Evolutionary conservation across 805 yeast species (phyloP).

Genomic region (Barnettozyma sucrosica): DNA sequence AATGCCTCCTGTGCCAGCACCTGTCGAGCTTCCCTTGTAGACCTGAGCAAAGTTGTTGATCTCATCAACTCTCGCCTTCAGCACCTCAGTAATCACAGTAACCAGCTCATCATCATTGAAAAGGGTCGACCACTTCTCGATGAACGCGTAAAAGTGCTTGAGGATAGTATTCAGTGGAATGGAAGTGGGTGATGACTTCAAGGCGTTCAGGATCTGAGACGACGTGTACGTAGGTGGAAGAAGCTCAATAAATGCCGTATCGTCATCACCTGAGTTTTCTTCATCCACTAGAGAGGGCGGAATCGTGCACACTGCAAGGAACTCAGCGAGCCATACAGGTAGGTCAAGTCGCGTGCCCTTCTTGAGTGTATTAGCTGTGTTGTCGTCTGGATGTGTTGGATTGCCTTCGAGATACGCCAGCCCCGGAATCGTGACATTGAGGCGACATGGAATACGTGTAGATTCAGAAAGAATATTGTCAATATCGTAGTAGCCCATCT

Average conservation of each 20-base stretch:
- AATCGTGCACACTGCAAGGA: conserved; percentile 50
- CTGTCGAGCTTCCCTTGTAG: conserved; percentile 33
- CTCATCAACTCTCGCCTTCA: conserved; percentile 60
- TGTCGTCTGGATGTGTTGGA: conserved; percentile 33
- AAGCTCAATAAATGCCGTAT: conserved; percentile 55
- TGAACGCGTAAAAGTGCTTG: conserved; percentile 63
- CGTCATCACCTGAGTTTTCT: conserved; percentile 1
- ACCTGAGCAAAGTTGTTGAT: conserved; percentile 61
- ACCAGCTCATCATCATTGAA: conserved; percentile 62
- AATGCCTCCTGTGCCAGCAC: conserved; percentile 20
- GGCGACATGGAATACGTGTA: conserved; percentile 68
- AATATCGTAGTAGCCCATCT: conserved; percentile 57
- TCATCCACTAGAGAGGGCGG: conserved; percentile 21
- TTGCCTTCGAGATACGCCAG: conserved; percentile 83
- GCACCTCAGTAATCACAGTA: conserved; percentile 41
- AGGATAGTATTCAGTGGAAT: conserved; percentile 64
- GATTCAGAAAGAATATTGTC: conserved; percentile 71
- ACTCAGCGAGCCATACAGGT: conserved; percentile 86
- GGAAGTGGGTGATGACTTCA: conserved; percentile 61
- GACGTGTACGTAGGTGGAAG: conserved; percentile 67
- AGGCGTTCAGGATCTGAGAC: conserved; percentile 67
- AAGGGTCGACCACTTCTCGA: conserved; percentile 71
- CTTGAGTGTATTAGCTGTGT: conserved; percentile 1
- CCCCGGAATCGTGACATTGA: conserved; percentile 75
- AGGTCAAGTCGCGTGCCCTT: conserved; percentile 42